Base-by-base conservation (phyloP, 768 basidiomycete species). In the Vishniacozyma victoriae region DNA sequence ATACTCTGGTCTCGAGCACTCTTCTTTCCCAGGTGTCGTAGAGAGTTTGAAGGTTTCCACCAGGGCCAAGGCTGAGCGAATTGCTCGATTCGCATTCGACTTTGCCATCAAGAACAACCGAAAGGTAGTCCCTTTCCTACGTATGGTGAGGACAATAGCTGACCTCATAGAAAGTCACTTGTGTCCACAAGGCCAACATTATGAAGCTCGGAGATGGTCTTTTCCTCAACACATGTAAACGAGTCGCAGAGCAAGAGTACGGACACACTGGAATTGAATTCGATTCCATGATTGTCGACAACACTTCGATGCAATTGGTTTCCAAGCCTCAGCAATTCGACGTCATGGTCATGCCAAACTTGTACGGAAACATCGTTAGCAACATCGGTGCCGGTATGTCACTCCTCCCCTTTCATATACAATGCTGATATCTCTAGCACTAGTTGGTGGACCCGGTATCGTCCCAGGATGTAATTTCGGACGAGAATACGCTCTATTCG, bases 151-250 rank as follows among this genome's bases (percentile, higher is more conserved):
- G 3, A 16, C 14, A 22, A 13, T 11, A 26, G 14, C 19, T 31
- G 39, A 13, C 5, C 19, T 29, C 25, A 3, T 54, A 93, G 90
- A 97, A 93, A 86, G 93, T 99, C 60, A 99, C 95, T 35, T 96
- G 92, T 69, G 91, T 99, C 37, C 95, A 99, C 82, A 99, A 99
- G 76, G 95, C 95, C 65, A 97, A 97, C 78, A 99, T 99, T 78
- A 99, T 99, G 95, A 99, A 99, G 75, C 84, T 96, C 62, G 93
- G 93, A 72, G 95, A 97, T 67, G 95, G 95, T 74, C 82, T 99
- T 35, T 97, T 97, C 84, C 80, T 97, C 63, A 92, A 90, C 75
- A 97, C 92, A 19, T 99, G 96, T 83, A 87, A 90, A 61, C 80
- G 83, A 52, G 81, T 99, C 51, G 95, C 91, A 26, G 89, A 97